Evolutionary conservation across 2,329 filamentous ascomycete species (phyloP).

Genomic region (Exophiala sp.): DNA sequence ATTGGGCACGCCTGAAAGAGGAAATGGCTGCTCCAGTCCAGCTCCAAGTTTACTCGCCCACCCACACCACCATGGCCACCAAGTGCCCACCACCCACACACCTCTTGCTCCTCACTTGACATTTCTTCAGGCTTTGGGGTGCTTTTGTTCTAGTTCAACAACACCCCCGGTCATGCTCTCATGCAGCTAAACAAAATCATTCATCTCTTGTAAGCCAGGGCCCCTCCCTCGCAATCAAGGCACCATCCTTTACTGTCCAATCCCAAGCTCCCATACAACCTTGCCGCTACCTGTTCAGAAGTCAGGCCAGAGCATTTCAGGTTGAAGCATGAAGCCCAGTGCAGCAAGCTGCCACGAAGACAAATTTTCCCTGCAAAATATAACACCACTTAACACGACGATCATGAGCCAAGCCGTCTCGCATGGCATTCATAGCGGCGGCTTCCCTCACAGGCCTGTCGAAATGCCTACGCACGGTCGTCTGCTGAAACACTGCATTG

Average conservation of each 20-base stretch:
- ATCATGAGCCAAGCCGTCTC: conserved; percentile 2
- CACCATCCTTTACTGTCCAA: conserved; percentile 16
- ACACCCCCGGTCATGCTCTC: background rate
- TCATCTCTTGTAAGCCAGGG: background rate
- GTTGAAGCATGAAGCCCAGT: background rate
- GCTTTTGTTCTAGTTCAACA: background rate
- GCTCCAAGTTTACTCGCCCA: too few relatives aligned
- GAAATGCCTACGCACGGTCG: background rate
- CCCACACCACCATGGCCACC: too few relatives aligned
- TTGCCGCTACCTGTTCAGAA: conserved; percentile 1
- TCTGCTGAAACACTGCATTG: background rate
- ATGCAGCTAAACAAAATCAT: conserved; percentile 17
- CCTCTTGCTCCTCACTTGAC: background rate
- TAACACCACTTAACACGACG: background rate
- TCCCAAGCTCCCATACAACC: conserved; percentile 9
- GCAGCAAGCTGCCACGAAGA: conserved; percentile 1
- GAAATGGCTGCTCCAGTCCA: too few relatives aligned
- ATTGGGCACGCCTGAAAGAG: background rate
- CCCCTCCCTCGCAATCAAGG: conserved; percentile 22
- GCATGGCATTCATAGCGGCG: background rate
- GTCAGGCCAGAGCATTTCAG: conserved; percentile 8
- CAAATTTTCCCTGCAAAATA: background rate
- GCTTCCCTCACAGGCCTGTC: background rate
- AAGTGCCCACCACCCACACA: background rate
- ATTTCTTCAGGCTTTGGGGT: background rate